Percentiles rank a stretch among this genome's conserved stretches.
These are phyloP conservation scores for Vicia sativa DNA, from an alignment of 306 rosid genomes.

Conservation along the genomic window DNA sequence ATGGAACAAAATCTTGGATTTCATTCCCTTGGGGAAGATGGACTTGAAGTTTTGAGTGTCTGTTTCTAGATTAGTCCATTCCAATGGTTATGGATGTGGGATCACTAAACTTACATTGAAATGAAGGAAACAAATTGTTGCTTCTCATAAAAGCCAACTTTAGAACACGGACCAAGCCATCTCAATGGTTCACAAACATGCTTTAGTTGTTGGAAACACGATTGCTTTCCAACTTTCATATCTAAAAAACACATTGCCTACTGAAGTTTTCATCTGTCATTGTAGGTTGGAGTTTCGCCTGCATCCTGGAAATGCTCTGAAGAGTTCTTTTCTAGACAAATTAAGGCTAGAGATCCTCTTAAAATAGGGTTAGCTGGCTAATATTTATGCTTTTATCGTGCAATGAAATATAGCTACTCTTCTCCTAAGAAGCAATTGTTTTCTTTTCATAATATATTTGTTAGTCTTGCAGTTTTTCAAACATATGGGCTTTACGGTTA, in stretches of 20 bases:
- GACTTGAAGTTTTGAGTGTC: not conserved
- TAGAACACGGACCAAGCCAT: not conserved
- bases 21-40: slow-evolving; percentile 9
- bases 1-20: slow-evolving; percentile 29
- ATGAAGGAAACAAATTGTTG: not conserved
- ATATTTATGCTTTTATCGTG: slow-evolving; percentile 24
- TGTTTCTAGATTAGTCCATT: slow-evolving; percentile 17
- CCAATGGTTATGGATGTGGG: slow-evolving; percentile 1
- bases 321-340: slow-evolving; percentile 79
- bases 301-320: slow-evolving; percentile 99
- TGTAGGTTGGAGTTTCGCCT: slow-evolving; percentile 71
- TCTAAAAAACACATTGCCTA: slow-evolving; percentile 22
- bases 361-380: slow-evolving; percentile 72
- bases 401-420: slow-evolving; percentile 7
- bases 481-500: slow-evolving; percentile 77
- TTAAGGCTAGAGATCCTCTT: slow-evolving; percentile 87
- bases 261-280: slow-evolving; percentile 34
- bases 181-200: slow-evolving; percentile 10
- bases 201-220: slow-evolving; percentile 24
- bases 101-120: not conserved
- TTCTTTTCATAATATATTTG: slow-evolving; percentile 35
- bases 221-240: not conserved
- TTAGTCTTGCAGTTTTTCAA: slow-evolving; percentile 64
- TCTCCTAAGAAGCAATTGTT: slow-evolving; percentile 16
- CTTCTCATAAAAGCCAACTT: slow-evolving; percentile 3